phyloP scores from a whole-genome alignment of 768 basidiomycete species.

The Naematelia encephala region DNA sequence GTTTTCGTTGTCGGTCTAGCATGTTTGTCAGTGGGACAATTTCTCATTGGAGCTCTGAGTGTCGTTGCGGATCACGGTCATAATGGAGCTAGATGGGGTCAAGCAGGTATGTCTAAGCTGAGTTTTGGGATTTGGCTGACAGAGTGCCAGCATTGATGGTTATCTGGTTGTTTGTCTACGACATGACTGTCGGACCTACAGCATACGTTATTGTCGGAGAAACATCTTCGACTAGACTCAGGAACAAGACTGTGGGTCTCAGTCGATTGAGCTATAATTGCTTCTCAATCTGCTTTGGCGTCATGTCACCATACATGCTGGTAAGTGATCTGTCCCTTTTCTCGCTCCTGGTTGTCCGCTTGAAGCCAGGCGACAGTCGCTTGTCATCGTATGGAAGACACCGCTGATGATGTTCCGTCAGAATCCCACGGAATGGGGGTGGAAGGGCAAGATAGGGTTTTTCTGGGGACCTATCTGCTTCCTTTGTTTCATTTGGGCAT shows the following conservation, averaged over 20 bases:
- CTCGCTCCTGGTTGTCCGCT: too few relatives aligned
- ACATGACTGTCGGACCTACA: conserved; percentile 38
- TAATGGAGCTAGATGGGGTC: conserved; percentile 16
- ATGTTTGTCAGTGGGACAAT: conserved; percentile 7
- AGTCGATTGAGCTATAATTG: conserved; percentile 23
- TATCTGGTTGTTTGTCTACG: conserved; percentile 24
- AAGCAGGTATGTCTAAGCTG: too few relatives aligned
- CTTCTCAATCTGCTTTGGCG: conserved; percentile 14
- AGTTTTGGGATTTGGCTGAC: background rate
- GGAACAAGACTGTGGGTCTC: conserved; percentile 44
- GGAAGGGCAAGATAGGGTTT: conserved; percentile 23
- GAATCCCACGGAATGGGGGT: conserved; percentile 9
- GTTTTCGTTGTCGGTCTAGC: conserved; percentile 23
- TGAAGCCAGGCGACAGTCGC: too few relatives aligned
- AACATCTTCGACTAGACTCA: conserved; percentile 33
- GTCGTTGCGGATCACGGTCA: conserved; percentile 31
- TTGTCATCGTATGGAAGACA: background rate
- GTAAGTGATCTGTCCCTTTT: background rate
- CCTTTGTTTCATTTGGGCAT: conserved; percentile 30
- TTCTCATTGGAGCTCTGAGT: conserved; percentile 23
- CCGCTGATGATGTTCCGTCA: too few relatives aligned
- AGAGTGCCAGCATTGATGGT: conserved; percentile 9
- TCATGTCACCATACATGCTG: conserved; percentile 42
- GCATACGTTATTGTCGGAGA: conserved; percentile 38
- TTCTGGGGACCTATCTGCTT: conserved; percentile 34